phyloP scores from a whole-genome alignment of 2,329 filamentous ascomycete genomes.

The Cladosporium phlei region DNA sequence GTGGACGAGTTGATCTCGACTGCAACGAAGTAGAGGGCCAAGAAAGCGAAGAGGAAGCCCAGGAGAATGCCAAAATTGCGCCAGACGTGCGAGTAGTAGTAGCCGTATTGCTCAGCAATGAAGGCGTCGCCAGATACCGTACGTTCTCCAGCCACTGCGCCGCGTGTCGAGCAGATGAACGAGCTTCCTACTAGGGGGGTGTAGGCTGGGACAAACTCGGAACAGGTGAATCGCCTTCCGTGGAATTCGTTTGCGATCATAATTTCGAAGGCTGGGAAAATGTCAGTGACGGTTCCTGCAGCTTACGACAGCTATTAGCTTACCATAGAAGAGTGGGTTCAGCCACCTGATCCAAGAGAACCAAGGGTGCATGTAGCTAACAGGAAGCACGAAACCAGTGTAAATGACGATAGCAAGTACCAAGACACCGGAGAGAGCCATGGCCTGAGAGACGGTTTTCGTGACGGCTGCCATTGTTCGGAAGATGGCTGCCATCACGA shows the following conservation, averaged over 20 bases:
- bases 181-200: conserved; percentile 27
- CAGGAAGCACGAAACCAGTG: conserved; percentile 43
- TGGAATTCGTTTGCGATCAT: conserved; percentile 53
- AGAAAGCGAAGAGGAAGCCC: conserved; percentile 61
- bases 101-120: conserved; percentile 32
- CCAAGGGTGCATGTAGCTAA: conserved; percentile 50
- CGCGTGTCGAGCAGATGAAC: conserved; percentile 36
- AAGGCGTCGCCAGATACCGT: conserved; percentile 39
- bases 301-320: too few relatives aligned
- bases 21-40: conserved; percentile 57
- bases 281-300: too few relatives aligned
- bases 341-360: conserved; percentile 59
- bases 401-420: conserved; percentile 59
- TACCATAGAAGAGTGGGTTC: conserved; percentile 62
- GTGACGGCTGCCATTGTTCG: conserved; percentile 58
- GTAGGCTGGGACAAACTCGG: conserved; percentile 36
- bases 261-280: conserved; percentile 61
- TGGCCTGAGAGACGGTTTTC: conserved; percentile 67
- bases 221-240: conserved; percentile 31
- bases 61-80: conserved; percentile 65
- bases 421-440: conserved; percentile 51
- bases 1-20: conserved; percentile 62
- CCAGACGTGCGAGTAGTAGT: conserved; percentile 39
- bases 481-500: conserved; percentile 54
- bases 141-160: conserved; percentile 35